phyloP scores from a whole-genome alignment of 2,329 filamentous ascomycete genomes.

The Macrophomina phaseolina region DNA sequence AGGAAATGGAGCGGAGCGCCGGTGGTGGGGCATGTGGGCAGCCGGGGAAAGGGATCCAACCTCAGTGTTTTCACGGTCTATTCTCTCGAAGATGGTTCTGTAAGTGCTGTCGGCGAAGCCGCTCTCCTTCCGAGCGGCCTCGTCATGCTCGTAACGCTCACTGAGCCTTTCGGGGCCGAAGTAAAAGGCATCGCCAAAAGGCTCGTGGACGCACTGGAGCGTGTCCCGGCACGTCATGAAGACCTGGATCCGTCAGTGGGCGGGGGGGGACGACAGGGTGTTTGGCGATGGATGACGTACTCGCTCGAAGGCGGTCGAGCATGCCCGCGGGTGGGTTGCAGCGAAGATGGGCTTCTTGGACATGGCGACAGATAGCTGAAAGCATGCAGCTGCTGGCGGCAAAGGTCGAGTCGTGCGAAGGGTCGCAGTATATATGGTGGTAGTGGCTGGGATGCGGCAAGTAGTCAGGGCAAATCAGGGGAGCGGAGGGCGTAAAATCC shows the following conservation, averaged over 20 bases:
- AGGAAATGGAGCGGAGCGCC: slow-evolving; percentile 28
- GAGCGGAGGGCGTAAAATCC: background rate
- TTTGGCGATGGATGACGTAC: slow-evolving; percentile 56
- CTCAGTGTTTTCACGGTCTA: slow-evolving; percentile 75
- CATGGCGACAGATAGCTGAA: slow-evolving; percentile 56
- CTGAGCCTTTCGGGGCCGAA: slow-evolving; percentile 90
- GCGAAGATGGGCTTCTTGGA: slow-evolving; percentile 85
- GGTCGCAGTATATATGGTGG: slow-evolving; percentile 1
- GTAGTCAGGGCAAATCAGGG: slow-evolving; percentile 3
- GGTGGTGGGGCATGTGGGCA: slow-evolving; percentile 27
- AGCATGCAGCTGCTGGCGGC: background rate
- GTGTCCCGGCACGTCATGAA: slow-evolving; percentile 92
- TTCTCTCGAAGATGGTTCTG: slow-evolving; percentile 75
- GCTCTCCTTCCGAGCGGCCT: slow-evolving; percentile 58
- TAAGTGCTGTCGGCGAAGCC: slow-evolving; percentile 75
- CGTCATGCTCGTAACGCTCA: slow-evolving; percentile 76
- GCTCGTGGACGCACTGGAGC: slow-evolving; percentile 87
- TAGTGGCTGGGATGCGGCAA: slow-evolving; percentile 3
- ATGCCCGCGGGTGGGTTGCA: slow-evolving; percentile 91
- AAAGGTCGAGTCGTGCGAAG: background rate
- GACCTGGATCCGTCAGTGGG: slow-evolving; percentile 53
- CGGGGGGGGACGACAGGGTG: slow-evolving; percentile 2
- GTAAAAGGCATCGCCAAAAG: slow-evolving; percentile 96
- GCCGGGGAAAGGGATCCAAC: slow-evolving; percentile 58
- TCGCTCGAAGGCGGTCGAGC: slow-evolving; percentile 95